phyloP scores from a whole-genome alignment of 129 eudicot genomes.

The Flaveria ramosissima region DNA sequence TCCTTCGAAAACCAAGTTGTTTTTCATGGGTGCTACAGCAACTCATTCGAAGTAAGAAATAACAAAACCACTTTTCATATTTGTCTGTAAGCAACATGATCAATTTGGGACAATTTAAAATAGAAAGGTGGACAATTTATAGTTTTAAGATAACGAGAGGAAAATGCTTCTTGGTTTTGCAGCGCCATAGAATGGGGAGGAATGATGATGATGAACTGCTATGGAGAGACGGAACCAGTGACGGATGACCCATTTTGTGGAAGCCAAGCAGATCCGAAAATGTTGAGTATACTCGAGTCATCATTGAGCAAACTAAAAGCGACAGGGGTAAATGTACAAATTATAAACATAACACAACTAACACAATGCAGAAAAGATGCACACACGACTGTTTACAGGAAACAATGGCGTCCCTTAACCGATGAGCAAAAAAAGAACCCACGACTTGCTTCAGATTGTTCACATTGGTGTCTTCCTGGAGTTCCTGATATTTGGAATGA shows the following conservation, averaged over 20 bases:
- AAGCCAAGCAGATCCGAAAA: slow-evolving; percentile 42
- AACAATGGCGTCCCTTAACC: slow-evolving; percentile 64
- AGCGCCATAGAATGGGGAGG: slow-evolving; percentile 74
- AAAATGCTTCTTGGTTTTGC: background rate
- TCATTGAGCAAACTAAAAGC: slow-evolving; percentile 34
- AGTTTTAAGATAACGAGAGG: background rate
- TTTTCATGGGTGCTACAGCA: no score
- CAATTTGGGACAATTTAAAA: no score
- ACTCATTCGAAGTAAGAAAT: no score
- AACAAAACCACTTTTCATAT: background rate
- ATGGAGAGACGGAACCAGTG: slow-evolving; percentile 54
- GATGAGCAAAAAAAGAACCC: slow-evolving; percentile 45
- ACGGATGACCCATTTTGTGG: slow-evolving; percentile 44
- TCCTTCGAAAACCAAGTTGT: no score
- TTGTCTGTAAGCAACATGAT: background rate
- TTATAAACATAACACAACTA: slow-evolving; percentile 69
- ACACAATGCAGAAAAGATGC: slow-evolving; percentile 72
- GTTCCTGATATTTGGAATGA: slow-evolving; percentile 82
- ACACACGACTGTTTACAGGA: slow-evolving; percentile 62
- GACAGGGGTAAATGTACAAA: slow-evolving; percentile 46
- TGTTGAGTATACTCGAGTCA: slow-evolving; percentile 49
- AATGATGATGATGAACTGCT: slow-evolving; percentile 39
- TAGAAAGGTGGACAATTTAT: background rate
- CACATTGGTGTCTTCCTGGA: slow-evolving; percentile 86
- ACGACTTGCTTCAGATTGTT: slow-evolving; percentile 54